These are phyloP conservation scores for Botrytis medusae DNA, from an alignment of 2,329 filamentous ascomycete species.

Conservation along the genomic window DNA sequence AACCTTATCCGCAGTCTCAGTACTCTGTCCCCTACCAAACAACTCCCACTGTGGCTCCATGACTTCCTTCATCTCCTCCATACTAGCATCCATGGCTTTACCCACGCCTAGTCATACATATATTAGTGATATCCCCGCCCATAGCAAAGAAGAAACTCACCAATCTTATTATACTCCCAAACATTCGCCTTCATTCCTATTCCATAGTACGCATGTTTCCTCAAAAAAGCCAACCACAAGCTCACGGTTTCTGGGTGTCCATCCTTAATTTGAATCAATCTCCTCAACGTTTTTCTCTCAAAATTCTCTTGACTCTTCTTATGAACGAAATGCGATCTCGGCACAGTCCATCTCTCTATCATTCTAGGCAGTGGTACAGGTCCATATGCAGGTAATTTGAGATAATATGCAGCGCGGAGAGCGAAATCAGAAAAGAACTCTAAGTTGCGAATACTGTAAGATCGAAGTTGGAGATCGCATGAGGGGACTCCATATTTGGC, in stretches of 20 bases:
- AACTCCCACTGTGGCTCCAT: conserved; percentile 55
- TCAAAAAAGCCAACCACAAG: conserved; percentile 87
- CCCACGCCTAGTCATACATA: conserved; percentile 46
- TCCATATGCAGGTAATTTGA: conserved; percentile 80
- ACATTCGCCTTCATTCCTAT: conserved; percentile 99
- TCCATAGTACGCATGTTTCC: conserved; percentile 92
- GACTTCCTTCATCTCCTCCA: conserved; percentile 46
- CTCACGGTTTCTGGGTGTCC: conserved; percentile 86
- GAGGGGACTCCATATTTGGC: conserved; percentile 75
- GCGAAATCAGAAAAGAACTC: conserved; percentile 96
- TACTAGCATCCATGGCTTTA: conserved; percentile 52
- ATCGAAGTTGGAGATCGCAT: conserved; percentile 89
- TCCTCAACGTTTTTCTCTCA: conserved; percentile 81
- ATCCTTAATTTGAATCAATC: conserved; percentile 90
- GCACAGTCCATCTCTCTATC: conserved; percentile 92
- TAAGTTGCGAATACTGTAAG: conserved; percentile 84
- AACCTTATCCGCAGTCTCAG: conserved; percentile 54
- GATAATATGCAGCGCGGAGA: conserved; percentile 89
- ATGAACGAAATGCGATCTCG: conserved; percentile 83
- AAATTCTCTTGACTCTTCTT: conserved; percentile 99
- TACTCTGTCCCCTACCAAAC: conserved; percentile 52
- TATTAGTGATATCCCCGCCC: conserved; percentile 10
- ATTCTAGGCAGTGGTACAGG: conserved; percentile 84
- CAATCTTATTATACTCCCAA: conserved; percentile 78
- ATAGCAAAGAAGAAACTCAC: conserved; percentile 47